Percentiles rank a stretch among this genome's conserved stretches.
phyloP scores from a whole-genome alignment of 2,329 filamentous ascomycete species.

The Aspergillus terreus region DNA sequence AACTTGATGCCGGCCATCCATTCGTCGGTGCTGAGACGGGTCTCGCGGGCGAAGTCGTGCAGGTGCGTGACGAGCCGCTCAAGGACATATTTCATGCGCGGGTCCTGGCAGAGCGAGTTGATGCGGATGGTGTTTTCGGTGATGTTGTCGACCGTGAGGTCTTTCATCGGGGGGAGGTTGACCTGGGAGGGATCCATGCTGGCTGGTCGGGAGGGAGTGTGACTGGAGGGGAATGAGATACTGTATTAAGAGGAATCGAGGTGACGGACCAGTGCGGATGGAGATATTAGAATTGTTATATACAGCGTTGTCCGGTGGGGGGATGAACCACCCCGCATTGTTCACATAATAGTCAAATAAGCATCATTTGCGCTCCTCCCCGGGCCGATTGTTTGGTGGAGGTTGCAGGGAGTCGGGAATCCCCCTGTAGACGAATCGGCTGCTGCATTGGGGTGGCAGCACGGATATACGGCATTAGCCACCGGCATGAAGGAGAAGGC shows the following conservation, averaged over 20 bases:
- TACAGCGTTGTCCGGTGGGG: background rate
- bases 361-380: background rate
- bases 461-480: background rate
- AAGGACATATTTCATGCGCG: constrained; percentile 67
- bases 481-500: background rate
- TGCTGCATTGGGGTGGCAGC: background rate
- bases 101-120: constrained; percentile 65
- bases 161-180: constrained; percentile 52
- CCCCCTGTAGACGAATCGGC: background rate
- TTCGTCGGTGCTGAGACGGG: constrained; percentile 69
- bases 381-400: background rate
- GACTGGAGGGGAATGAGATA: no score
- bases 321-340: constrained; percentile 5
- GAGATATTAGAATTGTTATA: background rate
- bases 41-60: constrained; percentile 79
- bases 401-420: background rate
- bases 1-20: constrained; percentile 74
- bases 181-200: constrained; percentile 42
- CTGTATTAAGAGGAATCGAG: background rate
- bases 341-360: constrained; percentile 5
- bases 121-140: constrained; percentile 71
- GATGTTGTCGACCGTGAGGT: constrained; percentile 76
- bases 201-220: background rate
- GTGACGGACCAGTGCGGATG: background rate
- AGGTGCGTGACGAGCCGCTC: constrained; percentile 71